These are phyloP conservation scores for Cardamine occulta DNA, from an alignment of 345 rosid genomes.

Conservation along the genomic window DNA sequence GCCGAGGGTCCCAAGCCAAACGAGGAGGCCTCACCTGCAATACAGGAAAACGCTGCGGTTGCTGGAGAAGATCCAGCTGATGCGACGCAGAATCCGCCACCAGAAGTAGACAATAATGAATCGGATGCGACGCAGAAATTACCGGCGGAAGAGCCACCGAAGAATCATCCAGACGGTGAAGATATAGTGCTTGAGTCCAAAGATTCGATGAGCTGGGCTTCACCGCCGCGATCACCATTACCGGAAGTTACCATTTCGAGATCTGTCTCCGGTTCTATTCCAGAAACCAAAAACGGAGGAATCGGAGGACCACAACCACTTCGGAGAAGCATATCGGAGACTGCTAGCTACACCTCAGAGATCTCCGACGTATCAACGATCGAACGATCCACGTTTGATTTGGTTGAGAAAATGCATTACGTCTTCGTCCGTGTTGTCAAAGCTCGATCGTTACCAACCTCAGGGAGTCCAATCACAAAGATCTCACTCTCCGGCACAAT, in stretches of 20 bases:
- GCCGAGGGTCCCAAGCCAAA: conserved; percentile 28
- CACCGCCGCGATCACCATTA: conserved; percentile 41
- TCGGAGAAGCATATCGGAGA: conserved; percentile 46
- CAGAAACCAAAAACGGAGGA: conserved; percentile 52
- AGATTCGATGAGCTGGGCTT: conserved; percentile 29
- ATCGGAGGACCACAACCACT: conserved; percentile 57
- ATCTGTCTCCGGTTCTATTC: conserved; percentile 50
- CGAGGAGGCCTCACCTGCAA: conserved; percentile 21
- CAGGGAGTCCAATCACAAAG: conserved; percentile 65
- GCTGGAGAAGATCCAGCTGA: conserved; percentile 39
- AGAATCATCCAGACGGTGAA: conserved; percentile 33
- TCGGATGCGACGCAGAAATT: background rate
- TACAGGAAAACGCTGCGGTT: conserved; percentile 38
- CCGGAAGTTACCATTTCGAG: conserved; percentile 54
- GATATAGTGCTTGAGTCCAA: conserved; percentile 41
- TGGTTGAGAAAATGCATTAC: conserved; percentile 94
- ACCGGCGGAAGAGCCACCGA: conserved; percentile 33
- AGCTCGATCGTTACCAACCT: conserved; percentile 70
- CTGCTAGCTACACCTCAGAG: conserved; percentile 56
- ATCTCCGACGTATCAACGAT: conserved; percentile 57
- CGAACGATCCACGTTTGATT: conserved; percentile 83
- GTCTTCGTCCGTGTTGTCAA: conserved; percentile 81
- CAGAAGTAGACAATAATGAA: conserved; percentile 25
- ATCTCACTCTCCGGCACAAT: conserved; percentile 56
- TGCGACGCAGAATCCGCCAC: conserved; percentile 34